Percentiles rank a stretch among this genome's conserved stretches.
phyloP scores from a whole-genome alignment of 2,329 filamentous ascomycete genomes.

The Apiospora sp. region DNA sequence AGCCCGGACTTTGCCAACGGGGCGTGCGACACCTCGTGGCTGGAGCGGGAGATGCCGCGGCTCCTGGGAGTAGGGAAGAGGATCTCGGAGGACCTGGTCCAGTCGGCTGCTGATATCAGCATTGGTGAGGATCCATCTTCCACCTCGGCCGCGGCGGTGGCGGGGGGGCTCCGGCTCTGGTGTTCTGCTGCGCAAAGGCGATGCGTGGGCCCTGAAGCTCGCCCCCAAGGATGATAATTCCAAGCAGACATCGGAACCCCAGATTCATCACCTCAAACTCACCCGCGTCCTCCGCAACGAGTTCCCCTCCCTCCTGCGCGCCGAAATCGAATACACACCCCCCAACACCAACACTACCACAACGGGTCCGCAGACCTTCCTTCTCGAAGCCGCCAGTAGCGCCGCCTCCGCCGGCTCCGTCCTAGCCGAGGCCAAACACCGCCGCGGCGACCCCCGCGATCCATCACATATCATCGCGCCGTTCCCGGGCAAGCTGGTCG shows the following conservation, averaged over 20 bases:
- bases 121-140: accelerated
- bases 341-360: slow-evolving; percentile 33
- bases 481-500: slow-evolving; percentile 65
- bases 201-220: slow-evolving; percentile 63
- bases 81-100: neutral
- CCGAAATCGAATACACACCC: slow-evolving; percentile 58
- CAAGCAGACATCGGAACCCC: slow-evolving; percentile 34
- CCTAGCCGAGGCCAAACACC: slow-evolving; percentile 55
- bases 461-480: slow-evolving; percentile 62
- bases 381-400: slow-evolving; percentile 28
- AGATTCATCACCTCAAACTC: slow-evolving; percentile 60
- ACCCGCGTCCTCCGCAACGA: slow-evolving; percentile 64
- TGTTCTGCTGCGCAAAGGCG: slow-evolving; percentile 63
- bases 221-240: slow-evolving; percentile 41
- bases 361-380: neutral
- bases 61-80: slow-evolving; percentile 38
- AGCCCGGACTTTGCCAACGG: slow-evolving; percentile 58
- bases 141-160: neutral
- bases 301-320: slow-evolving; percentile 62
- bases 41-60: slow-evolving; percentile 55
- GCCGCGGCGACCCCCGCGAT: slow-evolving; percentile 57
- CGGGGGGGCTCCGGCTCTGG: slow-evolving; percentile 38
- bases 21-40: slow-evolving; percentile 63
- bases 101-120: neutral
- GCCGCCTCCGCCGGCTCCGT: slow-evolving; percentile 52